Evolutionary conservation across 768 basidiomycete genomes (phyloP).

Genomic region (Leucocoprinus leucothites): DNA sequence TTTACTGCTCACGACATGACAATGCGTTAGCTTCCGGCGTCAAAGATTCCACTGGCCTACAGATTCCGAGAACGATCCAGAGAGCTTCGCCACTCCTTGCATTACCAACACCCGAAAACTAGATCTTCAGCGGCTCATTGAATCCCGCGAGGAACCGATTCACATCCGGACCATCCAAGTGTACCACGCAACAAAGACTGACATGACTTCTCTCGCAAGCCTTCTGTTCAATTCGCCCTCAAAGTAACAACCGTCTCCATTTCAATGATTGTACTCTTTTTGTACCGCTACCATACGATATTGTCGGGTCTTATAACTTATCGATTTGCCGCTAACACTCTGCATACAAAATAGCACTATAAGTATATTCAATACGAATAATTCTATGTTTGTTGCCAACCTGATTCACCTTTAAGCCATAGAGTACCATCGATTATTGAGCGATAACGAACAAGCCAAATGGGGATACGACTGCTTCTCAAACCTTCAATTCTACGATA

Average conservation of each 20-base stretch:
- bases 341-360: too few relatives aligned
- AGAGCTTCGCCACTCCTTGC: slow-evolving; percentile 13
- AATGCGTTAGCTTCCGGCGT: slow-evolving; percentile 53
- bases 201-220: slow-evolving; percentile 9
- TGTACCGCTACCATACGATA: too few relatives aligned
- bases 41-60: slow-evolving; percentile 68
- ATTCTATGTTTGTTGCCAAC: too few relatives aligned
- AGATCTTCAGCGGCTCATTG: slow-evolving; percentile 3
- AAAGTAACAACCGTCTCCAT: neutral
- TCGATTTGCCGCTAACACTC: too few relatives aligned
- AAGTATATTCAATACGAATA: too few relatives aligned
- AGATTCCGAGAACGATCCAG: slow-evolving; percentile 24
- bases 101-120: neutral
- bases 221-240: slow-evolving; percentile 1
- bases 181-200: slow-evolving; percentile 44
- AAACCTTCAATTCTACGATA: too few relatives aligned
- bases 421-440: too few relatives aligned
- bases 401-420: too few relatives aligned
- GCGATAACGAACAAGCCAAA: too few relatives aligned
- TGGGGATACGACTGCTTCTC: too few relatives aligned
- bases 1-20: neutral
- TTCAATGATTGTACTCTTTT: neutral
- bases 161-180: slow-evolving; percentile 52
- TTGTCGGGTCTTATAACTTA: too few relatives aligned
- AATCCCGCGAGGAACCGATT: slow-evolving; percentile 36